A percentile compares a stretch with the other conserved stretches of the same genome.
Conservation (phyloP, 2,329 filamentous ascomycete species). For the Pyricularia grisea region DNA sequence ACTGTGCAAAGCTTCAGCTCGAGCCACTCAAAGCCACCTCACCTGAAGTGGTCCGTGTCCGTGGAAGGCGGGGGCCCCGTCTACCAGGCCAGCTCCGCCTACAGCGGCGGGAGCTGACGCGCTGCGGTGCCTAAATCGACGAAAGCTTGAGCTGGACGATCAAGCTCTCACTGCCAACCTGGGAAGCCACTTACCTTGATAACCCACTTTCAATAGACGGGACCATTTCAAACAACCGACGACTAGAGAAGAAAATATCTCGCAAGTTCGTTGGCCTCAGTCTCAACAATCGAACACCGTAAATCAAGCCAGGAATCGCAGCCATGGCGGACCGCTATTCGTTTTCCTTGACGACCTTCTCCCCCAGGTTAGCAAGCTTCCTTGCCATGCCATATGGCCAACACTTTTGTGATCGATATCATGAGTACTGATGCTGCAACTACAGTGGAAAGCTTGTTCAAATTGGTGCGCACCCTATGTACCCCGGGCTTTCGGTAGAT, state of each 20-base stretch:
- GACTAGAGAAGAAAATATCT: background rate
- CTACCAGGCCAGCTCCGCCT: too few species aligned
- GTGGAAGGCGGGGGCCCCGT: background rate
- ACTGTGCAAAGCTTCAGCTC: background rate
- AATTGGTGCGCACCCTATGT: conserved; percentile 53
- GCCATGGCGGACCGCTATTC: conserved; percentile 97
- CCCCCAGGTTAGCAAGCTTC: conserved; percentile 67
- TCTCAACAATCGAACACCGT: background rate
- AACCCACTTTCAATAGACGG: background rate
- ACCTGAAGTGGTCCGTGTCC: background rate
- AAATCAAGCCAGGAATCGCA: conserved; percentile 5
- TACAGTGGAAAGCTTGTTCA: conserved; percentile 94
- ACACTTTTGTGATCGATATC: background rate
- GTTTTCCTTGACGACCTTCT: conserved; percentile 99
- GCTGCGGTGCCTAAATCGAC: background rate
- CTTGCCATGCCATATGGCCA: conserved; percentile 9
- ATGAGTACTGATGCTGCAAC: background rate
- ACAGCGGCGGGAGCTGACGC: background rate
- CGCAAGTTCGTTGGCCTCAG: background rate
- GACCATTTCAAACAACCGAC: background rate
- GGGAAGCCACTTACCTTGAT: background rate
- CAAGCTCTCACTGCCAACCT: background rate
- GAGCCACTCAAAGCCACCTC: background rate
- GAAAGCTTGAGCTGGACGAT: background rate
- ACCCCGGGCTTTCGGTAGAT: background rate